Evolutionary conservation across 306 rosid genomes (phyloP).

Genomic region (Citrullus mucosospermus): DNA sequence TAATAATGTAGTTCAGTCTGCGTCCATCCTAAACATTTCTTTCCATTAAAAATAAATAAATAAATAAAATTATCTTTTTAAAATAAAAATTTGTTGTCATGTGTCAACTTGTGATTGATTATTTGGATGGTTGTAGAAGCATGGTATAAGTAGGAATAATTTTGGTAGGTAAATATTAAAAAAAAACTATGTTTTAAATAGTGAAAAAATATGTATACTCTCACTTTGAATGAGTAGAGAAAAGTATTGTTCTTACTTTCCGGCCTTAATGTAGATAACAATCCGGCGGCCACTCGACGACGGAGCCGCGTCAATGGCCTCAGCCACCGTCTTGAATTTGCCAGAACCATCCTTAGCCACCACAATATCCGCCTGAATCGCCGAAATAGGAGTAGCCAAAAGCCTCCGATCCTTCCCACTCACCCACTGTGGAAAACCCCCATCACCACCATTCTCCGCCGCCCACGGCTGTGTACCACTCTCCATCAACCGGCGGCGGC

Average conservation of each 20-base stretch:
- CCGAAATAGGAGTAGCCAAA: constrained; percentile 30
- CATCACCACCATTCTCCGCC: constrained; percentile 14
- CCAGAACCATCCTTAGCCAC: constrained; percentile 69
- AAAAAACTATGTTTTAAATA: too few relatives aligned
- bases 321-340: constrained; percentile 44
- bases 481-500: constrained; percentile 43
- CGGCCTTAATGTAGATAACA: constrained; percentile 63
- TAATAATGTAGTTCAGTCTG: too few relatives aligned
- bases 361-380: constrained; percentile 49
- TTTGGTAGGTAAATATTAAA: too few relatives aligned
- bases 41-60: too few relatives aligned
- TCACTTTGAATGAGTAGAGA: too few relatives aligned
- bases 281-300: constrained; percentile 37
- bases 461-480: background rate
- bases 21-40: too few relatives aligned
- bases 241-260: constrained; percentile 48
- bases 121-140: too few relatives aligned
- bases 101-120: too few relatives aligned
- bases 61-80: too few relatives aligned
- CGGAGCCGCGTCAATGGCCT: constrained; percentile 65
- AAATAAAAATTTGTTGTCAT: too few relatives aligned
- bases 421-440: constrained; percentile 62
- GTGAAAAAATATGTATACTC: too few relatives aligned
- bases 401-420: constrained; percentile 36
- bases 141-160: too few relatives aligned